Evolutionary conservation across 495 filamentous ascomycete genomes (phyloP).

Genomic region (Penicillium cinerascens): DNA sequence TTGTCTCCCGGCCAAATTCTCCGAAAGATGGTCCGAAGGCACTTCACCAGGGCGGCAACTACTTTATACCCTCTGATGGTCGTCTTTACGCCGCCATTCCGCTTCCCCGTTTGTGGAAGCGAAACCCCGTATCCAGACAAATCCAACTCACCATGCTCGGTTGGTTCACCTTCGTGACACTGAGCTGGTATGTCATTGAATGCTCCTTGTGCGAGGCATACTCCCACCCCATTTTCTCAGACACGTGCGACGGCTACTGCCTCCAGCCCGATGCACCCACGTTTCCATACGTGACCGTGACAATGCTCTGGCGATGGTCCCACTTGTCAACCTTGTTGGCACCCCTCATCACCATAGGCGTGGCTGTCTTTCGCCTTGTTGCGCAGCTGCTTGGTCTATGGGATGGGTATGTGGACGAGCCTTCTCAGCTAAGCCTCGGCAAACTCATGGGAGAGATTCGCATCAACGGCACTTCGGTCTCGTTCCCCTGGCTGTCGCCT

Average conservation of each 20-base stretch:
- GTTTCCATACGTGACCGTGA: slow-evolving; percentile 45
- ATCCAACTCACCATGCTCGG: slow-evolving; percentile 56
- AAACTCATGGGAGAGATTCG: slow-evolving; percentile 35
- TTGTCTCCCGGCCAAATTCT: slow-evolving; percentile 12
- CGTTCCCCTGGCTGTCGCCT: slow-evolving; percentile 22
- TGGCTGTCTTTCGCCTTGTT: slow-evolving; percentile 32
- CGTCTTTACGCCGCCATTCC: slow-evolving; percentile 44
- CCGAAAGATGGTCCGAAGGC: slow-evolving; percentile 2
- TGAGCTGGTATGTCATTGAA: slow-evolving; percentile 58
- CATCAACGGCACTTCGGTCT: slow-evolving; percentile 30
- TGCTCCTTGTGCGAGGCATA: slow-evolving; percentile 58
- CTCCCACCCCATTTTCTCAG: slow-evolving; percentile 53
- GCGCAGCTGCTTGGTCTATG: slow-evolving; percentile 39
- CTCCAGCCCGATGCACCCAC: slow-evolving; percentile 42
- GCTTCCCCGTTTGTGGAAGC: slow-evolving; percentile 57
- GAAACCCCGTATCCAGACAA: slow-evolving; percentile 38
- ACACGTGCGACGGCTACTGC: slow-evolving; percentile 44
- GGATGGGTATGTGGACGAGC: slow-evolving; percentile 45
- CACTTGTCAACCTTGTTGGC: slow-evolving; percentile 31
- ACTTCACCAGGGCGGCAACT: slow-evolving; percentile 16
- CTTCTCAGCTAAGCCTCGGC: slow-evolving; percentile 8
- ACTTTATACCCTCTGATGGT: slow-evolving; percentile 25
- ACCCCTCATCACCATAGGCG: slow-evolving; percentile 29
- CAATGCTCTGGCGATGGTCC: slow-evolving; percentile 47
- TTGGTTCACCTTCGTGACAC: slow-evolving; percentile 42